These are phyloP conservation scores for Zizania latifolia DNA, from an alignment of 176 grass and related monocot genomes.

Conservation along the genomic window DNA sequence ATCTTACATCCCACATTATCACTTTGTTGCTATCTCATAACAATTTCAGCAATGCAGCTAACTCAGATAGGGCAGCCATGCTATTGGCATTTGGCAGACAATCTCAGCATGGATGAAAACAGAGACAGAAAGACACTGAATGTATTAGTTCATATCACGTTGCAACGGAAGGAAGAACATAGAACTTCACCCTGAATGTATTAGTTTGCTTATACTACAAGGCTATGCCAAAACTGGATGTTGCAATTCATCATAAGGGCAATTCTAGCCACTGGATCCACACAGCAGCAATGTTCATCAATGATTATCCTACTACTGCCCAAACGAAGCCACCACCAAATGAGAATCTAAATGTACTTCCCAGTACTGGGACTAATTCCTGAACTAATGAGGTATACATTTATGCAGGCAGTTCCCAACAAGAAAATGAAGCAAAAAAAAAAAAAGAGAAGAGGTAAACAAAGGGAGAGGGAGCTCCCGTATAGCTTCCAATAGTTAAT, in stretches of 20 bases:
- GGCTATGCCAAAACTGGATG: background rate
- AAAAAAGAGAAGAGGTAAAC: slow-evolving; percentile 26
- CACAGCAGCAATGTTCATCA: slow-evolving; percentile 30
- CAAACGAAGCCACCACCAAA: slow-evolving; percentile 23
- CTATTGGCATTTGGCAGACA: too few relatives aligned
- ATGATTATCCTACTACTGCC: slow-evolving; percentile 33
- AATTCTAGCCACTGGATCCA: slow-evolving; percentile 29
- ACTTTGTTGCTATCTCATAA: too few relatives aligned
- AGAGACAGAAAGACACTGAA: too few relatives aligned
- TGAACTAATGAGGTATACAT: slow-evolving; percentile 62
- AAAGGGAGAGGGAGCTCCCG: slow-evolving; percentile 39
- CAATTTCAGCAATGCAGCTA: background rate
- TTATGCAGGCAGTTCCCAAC: slow-evolving; percentile 38
- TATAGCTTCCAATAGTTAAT: slow-evolving; percentile 54
- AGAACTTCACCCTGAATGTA: background rate
- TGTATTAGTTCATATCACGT: too few relatives aligned
- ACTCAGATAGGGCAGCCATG: too few relatives aligned
- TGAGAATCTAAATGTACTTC: slow-evolving; percentile 31
- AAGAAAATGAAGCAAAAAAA: slow-evolving; percentile 24
- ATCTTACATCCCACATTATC: too few relatives aligned
- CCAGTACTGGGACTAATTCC: slow-evolving; percentile 43
- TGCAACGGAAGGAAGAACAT: background rate
- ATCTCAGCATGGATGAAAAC: too few relatives aligned
- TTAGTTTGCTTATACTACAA: background rate
- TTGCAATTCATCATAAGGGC: background rate